Evolutionary conservation across 164 flowering plant genomes (phyloP).

Genomic region (Dillenia suffruticosa): DNA sequence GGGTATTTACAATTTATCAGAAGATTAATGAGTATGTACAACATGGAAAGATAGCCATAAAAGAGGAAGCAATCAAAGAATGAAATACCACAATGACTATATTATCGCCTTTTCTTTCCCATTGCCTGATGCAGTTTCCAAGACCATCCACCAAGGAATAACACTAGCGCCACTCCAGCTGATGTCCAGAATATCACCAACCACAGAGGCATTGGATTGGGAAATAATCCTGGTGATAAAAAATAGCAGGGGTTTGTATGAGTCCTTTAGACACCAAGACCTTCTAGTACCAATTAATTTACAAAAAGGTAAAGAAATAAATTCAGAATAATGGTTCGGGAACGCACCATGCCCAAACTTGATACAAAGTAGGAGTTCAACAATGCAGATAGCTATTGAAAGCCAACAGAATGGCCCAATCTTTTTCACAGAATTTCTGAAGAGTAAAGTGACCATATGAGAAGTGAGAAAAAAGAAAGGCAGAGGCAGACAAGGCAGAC

Average conservation of each 20-base stretch:
- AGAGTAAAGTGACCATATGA: slow-evolving; percentile 4
- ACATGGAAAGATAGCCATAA: slow-evolving; percentile 17
- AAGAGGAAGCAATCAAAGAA: slow-evolving; percentile 36
- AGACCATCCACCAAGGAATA: slow-evolving; percentile 65
- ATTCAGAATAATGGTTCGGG: not conserved
- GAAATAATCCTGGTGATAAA: slow-evolving; percentile 62
- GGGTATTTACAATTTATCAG: slow-evolving; percentile 45
- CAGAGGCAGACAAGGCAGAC: not conserved
- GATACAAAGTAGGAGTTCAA: slow-evolving; percentile 95
- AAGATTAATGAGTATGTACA: slow-evolving; percentile 46
- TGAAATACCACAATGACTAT: slow-evolving; percentile 14
- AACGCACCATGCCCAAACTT: slow-evolving; percentile 92
- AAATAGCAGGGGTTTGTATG: not conserved
- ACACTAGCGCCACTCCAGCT: slow-evolving; percentile 37
- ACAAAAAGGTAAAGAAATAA: not conserved
- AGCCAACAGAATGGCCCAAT: slow-evolving; percentile 98
- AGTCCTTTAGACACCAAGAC: no score
- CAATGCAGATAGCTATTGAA: slow-evolving; percentile 89
- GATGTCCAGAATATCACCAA: slow-evolving; percentile 67
- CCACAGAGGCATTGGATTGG: slow-evolving; percentile 82
- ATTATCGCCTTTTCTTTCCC: slow-evolving; percentile 51
- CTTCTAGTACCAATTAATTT: no score
- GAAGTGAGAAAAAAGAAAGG: not conserved
- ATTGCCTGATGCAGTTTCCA: slow-evolving; percentile 63
- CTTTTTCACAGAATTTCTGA: slow-evolving; percentile 61